phyloP scores from a whole-genome alignment of 257 asterid species.

The Cruciata laevipes region DNA sequence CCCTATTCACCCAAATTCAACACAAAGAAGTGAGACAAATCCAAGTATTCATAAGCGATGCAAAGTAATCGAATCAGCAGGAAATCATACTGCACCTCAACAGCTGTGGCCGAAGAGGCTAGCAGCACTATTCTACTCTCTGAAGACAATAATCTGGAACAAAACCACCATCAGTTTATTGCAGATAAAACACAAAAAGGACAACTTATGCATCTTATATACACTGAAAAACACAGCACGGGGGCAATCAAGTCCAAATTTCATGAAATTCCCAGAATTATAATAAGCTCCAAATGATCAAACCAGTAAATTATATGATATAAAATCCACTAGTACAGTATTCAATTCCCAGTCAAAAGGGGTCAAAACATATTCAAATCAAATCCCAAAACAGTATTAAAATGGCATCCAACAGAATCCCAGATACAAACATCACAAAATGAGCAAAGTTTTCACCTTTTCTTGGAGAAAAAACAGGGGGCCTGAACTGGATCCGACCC shows the following conservation, averaged over 20 bases:
- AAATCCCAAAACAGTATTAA: not conserved
- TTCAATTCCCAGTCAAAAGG: not conserved
- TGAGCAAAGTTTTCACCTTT: conserved; percentile 20
- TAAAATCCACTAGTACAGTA: not conserved
- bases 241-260: not conserved
- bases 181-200: conserved; percentile 5
- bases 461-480: conserved; percentile 42
- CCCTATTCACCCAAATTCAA: conserved; percentile 41
- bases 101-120: conserved; percentile 57
- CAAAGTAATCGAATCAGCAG: conserved; percentile 13
- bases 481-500: conserved; percentile 51
- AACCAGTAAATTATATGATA: not conserved
- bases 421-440: not conserved
- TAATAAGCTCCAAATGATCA: not conserved
- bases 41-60: not conserved
- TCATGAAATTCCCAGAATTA: not conserved
- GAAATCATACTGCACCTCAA: conserved; percentile 47
- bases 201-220: not conserved
- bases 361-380: not conserved
- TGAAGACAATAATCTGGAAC: conserved; percentile 47
- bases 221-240: not conserved
- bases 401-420: not conserved
- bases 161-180: conserved; percentile 18
- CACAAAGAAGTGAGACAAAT: conserved; percentile 7
- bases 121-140: conserved; percentile 37